phyloP scores from a whole-genome alignment of 148 eudicot genomes.

The Rhododendron molle region DNA sequence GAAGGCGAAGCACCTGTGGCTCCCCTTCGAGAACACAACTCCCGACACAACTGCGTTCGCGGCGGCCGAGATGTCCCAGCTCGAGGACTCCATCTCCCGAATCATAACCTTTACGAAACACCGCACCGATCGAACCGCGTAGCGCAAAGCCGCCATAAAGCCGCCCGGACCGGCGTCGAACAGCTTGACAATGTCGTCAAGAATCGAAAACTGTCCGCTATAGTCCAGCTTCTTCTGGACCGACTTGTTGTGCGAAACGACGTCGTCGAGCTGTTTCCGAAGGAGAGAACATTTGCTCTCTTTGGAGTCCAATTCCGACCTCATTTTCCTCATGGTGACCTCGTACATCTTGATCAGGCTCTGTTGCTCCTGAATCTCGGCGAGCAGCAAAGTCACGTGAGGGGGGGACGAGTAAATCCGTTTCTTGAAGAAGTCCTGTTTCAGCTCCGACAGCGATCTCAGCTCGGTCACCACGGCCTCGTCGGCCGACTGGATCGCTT shows the following conservation, averaged over 20 bases:
- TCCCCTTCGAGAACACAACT: slow-evolving; percentile 28
- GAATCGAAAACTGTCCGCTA: slow-evolving; percentile 45
- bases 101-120: slow-evolving; percentile 64
- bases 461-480: slow-evolving; percentile 58
- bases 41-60: slow-evolving; percentile 47
- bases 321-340: slow-evolving; percentile 75
- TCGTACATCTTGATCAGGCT: slow-evolving; percentile 74
- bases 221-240: slow-evolving; percentile 52
- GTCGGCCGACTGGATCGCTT: slow-evolving; percentile 60
- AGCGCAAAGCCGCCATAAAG: slow-evolving; percentile 52
- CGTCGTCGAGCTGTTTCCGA: slow-evolving; percentile 22
- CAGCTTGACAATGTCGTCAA: slow-evolving; percentile 29
- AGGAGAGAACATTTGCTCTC: slow-evolving; percentile 26
- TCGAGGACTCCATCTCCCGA: slow-evolving; percentile 60
- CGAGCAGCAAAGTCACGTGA: slow-evolving; percentile 59
- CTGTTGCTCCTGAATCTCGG: slow-evolving; percentile 92
- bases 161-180: slow-evolving; percentile 38
- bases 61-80: slow-evolving; percentile 71
- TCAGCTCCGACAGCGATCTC: slow-evolving; percentile 54
- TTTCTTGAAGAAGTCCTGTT: slow-evolving; percentile 43
- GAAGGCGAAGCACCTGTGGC: slow-evolving; percentile 49
- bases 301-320: slow-evolving; percentile 37
- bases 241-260: slow-evolving; percentile 24
- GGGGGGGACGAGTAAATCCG: slow-evolving; percentile 66
- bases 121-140: slow-evolving; percentile 45